These are phyloP conservation scores for Trichoderma simmonsii DNA, from an alignment of 2,329 filamentous ascomycete genomes.

Conservation along the genomic window DNA sequence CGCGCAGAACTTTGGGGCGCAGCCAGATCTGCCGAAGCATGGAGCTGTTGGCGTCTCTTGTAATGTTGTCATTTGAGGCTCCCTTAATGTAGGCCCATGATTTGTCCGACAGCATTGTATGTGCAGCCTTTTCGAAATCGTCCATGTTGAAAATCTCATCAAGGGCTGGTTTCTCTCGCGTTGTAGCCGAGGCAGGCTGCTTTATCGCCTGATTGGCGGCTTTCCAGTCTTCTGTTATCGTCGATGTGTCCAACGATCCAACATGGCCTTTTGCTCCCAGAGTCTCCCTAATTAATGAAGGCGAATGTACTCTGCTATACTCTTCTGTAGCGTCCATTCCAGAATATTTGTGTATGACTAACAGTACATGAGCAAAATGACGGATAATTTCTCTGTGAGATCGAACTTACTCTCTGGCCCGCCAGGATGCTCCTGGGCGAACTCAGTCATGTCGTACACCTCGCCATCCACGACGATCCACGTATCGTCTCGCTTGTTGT, in stretches of 20 bases:
- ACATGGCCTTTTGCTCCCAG: background rate
- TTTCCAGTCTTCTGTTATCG: background rate
- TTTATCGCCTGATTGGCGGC: background rate
- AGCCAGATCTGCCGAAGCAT: slow-evolving; percentile 12
- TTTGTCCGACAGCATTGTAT: background rate
- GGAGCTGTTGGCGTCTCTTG: slow-evolving; percentile 10
- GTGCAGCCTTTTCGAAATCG: slow-evolving; percentile 12
- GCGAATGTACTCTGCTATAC: slow-evolving; percentile 5
- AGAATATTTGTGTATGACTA: slow-evolving; percentile 2
- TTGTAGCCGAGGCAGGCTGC: too few relatives aligned
- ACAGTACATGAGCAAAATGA: background rate
- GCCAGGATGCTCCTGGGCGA: slow-evolving; percentile 7
- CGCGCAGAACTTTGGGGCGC: background rate
- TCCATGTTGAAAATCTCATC: slow-evolving; percentile 8
- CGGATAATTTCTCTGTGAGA: too few relatives aligned
- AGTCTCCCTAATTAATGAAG: slow-evolving; percentile 11
- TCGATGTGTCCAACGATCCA: background rate
- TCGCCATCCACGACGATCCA: slow-evolving; percentile 14
- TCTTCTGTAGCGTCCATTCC: slow-evolving; percentile 9
- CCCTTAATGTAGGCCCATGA: slow-evolving; percentile 9
- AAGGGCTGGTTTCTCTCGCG: background rate
- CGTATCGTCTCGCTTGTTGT: background rate
- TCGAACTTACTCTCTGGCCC: slow-evolving; percentile 2
- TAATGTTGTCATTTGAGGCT: slow-evolving; percentile 7
- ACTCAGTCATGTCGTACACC: slow-evolving; percentile 10